A percentile compares a stretch with the other conserved stretches of the same genome.
These are phyloP conservation scores for Paramyrothecium sp. DNA, from an alignment of 2,329 filamentous ascomycete species.

Conservation along the genomic window DNA sequence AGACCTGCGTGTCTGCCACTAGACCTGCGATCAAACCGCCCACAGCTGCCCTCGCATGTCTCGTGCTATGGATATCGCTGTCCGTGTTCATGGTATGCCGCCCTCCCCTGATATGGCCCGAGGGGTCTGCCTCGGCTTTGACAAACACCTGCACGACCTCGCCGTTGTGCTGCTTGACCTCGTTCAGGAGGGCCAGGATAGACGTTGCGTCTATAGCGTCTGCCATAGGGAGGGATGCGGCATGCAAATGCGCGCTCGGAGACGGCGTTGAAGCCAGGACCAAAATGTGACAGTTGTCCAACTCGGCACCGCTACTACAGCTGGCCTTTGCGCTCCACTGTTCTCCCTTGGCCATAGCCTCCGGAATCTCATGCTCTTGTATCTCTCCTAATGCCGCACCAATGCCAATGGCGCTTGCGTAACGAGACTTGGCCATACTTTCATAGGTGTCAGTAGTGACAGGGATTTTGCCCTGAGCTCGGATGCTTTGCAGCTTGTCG, in stretches of 20 bases:
- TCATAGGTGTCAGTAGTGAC: slow-evolving; percentile 8
- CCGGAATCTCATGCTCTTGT: background rate
- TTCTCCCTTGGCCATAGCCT: background rate
- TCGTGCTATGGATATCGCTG: slow-evolving; percentile 8
- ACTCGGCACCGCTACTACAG: slow-evolving; percentile 7
- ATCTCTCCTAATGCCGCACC: slow-evolving; percentile 4
- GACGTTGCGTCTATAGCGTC: slow-evolving; percentile 7
- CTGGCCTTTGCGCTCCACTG: slow-evolving; percentile 8
- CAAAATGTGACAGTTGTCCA: slow-evolving; percentile 7
- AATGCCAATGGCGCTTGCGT: slow-evolving; percentile 7
- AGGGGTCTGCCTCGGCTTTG: slow-evolving; percentile 8
- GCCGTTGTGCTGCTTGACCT: slow-evolving; percentile 2
- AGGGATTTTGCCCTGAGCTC: slow-evolving; percentile 5
- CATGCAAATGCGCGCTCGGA: background rate
- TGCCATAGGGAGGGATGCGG: slow-evolving; percentile 5
- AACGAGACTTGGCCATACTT: slow-evolving; percentile 8
- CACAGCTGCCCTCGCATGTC: slow-evolving; percentile 7
- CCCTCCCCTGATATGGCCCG: slow-evolving; percentile 1
- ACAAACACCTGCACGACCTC: slow-evolving; percentile 7
- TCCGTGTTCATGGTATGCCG: slow-evolving; percentile 9
- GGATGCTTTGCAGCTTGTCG: slow-evolving; percentile 5
- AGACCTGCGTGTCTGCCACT: slow-evolving; percentile 4
- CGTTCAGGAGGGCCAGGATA: slow-evolving; percentile 1
- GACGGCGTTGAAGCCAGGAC: slow-evolving; percentile 4
- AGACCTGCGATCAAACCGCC: slow-evolving; percentile 6